phyloP scores from a whole-genome alignment of 306 rosid species.

The Dicorynia guianensis region DNA sequence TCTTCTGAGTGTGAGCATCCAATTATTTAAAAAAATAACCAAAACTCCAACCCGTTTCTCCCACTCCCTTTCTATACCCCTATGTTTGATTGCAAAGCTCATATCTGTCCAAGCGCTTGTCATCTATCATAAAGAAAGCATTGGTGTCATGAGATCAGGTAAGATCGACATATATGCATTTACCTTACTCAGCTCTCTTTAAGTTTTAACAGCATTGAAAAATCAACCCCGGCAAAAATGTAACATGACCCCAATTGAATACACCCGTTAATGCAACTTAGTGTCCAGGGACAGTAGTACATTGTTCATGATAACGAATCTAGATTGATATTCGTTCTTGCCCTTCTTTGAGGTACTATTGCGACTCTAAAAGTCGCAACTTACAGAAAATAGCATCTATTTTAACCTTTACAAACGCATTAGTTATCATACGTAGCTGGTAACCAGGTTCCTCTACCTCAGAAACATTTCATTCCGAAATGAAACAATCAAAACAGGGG shows the following conservation, averaged over 20 bases:
- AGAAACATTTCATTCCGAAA: slow-evolving; percentile 17
- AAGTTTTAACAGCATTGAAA: slow-evolving; percentile 63
- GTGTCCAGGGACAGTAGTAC: slow-evolving; percentile 36
- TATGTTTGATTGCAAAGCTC: slow-evolving; percentile 99
- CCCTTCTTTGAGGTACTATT: slow-evolving; percentile 13
- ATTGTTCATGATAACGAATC: slow-evolving; percentile 21
- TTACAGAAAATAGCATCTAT: slow-evolving; percentile 7
- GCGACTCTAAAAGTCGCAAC: slow-evolving; percentile 17
- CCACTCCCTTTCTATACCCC: slow-evolving; percentile 99
- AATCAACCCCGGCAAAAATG: slow-evolving; percentile 52
- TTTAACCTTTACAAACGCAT: not conserved
- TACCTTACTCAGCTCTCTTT: slow-evolving; percentile 86
- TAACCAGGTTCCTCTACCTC: slow-evolving; percentile 39
- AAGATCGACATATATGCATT: slow-evolving; percentile 69
- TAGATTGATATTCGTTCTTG: slow-evolving; percentile 2
- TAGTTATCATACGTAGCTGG: not conserved
- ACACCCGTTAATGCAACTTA: slow-evolving; percentile 43
- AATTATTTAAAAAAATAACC: slow-evolving; percentile 80
- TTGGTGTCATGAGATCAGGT: slow-evolving; percentile 86
- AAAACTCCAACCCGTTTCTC: slow-evolving; percentile 97
- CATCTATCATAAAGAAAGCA: slow-evolving; percentile 99
- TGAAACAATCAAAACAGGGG: not conserved
- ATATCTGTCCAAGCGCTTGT: slow-evolving; percentile 98
- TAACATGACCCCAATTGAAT: slow-evolving; percentile 46
- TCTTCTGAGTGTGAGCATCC: slow-evolving; percentile 99